Evolutionary conservation across 345 rosid species (phyloP), one percentile per base, ranked within the genome.

Genomic region (Boechera stricta): DNA sequence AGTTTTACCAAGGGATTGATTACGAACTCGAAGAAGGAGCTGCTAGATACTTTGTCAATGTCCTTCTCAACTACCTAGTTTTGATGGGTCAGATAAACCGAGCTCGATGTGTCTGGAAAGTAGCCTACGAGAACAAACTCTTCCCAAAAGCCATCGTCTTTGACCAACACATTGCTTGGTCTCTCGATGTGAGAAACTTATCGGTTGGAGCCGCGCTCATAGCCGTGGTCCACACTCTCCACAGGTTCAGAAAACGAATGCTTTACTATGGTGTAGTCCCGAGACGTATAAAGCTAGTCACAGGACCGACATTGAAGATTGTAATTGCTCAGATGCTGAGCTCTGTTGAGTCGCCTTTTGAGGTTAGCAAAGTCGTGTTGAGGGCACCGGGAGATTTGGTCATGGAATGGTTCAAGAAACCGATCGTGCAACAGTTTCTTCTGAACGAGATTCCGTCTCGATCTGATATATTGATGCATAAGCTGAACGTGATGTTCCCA

Each of bases 331-430:
- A 91, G 84, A 88, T 87, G 93, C 81, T 95, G 86, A 90, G 94
- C 84, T 88, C 96, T 4, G 96, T 90, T 39, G 99, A 91, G 81
- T 93, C 94, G 6, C 97, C 97, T 29, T 95, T 95, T 69, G 99
- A 95, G 80, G 99, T 88, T 2, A 91, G 98, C 69, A 93, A 93
- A 83, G 97, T 93, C 39, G 98, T 95, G 72, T 73, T 91, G 74
- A 85, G 97, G 52, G 98, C 97, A 21, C 93, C 98, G 0, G 99
- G 99, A 10, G 97, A 91, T 58, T 80, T 85, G 64, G 88, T 95
- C 5, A 91, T 95, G 97, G 98, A 87, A 69, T 95, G 99, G 99
- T 95, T 90, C 74, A 91, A 93, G 87, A 95, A 95, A 70, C 97
- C 98, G 12, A 90, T 95, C 5, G 99, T 95, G 53, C 98, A 95